Percentiles rank a stretch among this genome's conserved stretches.
Evolutionary conservation across 2,329 filamentous ascomycete species (phyloP).

Genomic region (Xylariaceae sp.): DNA sequence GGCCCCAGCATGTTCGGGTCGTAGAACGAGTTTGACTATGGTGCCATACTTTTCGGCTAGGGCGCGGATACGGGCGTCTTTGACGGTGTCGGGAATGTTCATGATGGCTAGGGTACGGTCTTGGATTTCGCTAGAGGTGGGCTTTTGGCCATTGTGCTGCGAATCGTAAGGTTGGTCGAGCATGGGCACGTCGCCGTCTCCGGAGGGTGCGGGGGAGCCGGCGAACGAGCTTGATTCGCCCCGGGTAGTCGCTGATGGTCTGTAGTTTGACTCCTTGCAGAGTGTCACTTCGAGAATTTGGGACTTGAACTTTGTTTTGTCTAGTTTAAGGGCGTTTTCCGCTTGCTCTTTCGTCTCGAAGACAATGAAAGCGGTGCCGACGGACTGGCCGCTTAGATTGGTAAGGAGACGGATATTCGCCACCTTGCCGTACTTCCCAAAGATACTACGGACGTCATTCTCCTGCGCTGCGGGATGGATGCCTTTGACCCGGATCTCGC

Average conservation of each 20-base stretch:
- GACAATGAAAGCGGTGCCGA: slow-evolving; percentile 75
- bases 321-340: slow-evolving; percentile 59
- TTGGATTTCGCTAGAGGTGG: slow-evolving; percentile 45
- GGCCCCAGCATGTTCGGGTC: slow-evolving; percentile 77
- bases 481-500: slow-evolving; percentile 75
- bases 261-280: slow-evolving; percentile 51
- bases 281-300: slow-evolving; percentile 63
- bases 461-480: slow-evolving; percentile 59
- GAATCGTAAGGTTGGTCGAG: slow-evolving; percentile 25
- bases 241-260: slow-evolving; percentile 45
- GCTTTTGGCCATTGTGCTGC: slow-evolving; percentile 24
- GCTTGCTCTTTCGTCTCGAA: slow-evolving; percentile 68
- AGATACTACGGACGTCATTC: slow-evolving; percentile 62
- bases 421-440: slow-evolving; percentile 70
- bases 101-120: slow-evolving; percentile 75
- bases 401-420: slow-evolving; percentile 66
- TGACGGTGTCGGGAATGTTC: slow-evolving; percentile 86
- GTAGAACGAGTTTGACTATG: slow-evolving; percentile 70
- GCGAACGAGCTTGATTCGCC: slow-evolving; percentile 31
- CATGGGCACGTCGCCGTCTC: slow-evolving; percentile 38
- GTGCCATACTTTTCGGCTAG: slow-evolving; percentile 65
- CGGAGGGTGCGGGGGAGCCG: slow-evolving; percentile 34
- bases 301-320: slow-evolving; percentile 64
- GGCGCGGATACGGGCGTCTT: slow-evolving; percentile 72
- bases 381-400: slow-evolving; percentile 61